Conservation (phyloP, 192 early-diverging fungal species). For the Lunasporangiospora selenospora region DNA sequence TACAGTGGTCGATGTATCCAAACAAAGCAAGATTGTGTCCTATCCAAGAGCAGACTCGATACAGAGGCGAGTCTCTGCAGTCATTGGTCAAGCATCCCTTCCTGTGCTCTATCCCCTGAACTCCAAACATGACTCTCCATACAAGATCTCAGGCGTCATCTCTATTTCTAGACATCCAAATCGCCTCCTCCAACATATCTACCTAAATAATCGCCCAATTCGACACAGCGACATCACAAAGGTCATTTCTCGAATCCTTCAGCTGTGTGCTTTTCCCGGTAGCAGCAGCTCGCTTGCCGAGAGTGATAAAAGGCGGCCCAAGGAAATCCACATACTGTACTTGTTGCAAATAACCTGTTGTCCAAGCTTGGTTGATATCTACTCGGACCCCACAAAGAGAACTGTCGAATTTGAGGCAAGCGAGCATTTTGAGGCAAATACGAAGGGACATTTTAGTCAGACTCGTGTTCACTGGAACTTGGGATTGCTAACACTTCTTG, state of each 20-base stretch:
- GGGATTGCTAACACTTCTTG: too few relatives aligned
- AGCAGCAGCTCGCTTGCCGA: too few relatives aligned
- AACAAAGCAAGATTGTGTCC: conserved; percentile 38
- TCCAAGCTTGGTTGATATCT: too few relatives aligned
- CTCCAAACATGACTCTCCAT: not conserved
- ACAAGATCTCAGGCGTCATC: conserved; percentile 26
- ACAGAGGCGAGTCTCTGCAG: conserved; percentile 26
- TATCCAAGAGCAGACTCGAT: conserved; percentile 42
- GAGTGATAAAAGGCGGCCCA: too few relatives aligned
- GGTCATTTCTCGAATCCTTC: too few relatives aligned
- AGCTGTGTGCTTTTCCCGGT: conserved; percentile 46
- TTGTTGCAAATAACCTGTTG: conserved; percentile 58
- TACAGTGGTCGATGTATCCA: conserved; percentile 40
- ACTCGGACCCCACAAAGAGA: conserved; percentile 60
- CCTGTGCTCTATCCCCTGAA: conserved; percentile 3
- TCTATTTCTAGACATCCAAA: conserved; percentile 36
- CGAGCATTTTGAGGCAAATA: not conserved
- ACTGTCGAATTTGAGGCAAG: conserved; percentile 61
- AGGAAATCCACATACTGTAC: conserved; percentile 59
- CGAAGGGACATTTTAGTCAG: too few relatives aligned
- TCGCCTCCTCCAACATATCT: conserved; percentile 31
- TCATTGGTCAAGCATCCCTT: conserved; percentile 54
- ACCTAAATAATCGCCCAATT: conserved; percentile 33
- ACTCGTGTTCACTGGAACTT: too few relatives aligned
- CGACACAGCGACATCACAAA: too few relatives aligned